Evolutionary conservation across 768 basidiomycete genomes (phyloP).

Genomic region (Myochromella boudieri): DNA sequence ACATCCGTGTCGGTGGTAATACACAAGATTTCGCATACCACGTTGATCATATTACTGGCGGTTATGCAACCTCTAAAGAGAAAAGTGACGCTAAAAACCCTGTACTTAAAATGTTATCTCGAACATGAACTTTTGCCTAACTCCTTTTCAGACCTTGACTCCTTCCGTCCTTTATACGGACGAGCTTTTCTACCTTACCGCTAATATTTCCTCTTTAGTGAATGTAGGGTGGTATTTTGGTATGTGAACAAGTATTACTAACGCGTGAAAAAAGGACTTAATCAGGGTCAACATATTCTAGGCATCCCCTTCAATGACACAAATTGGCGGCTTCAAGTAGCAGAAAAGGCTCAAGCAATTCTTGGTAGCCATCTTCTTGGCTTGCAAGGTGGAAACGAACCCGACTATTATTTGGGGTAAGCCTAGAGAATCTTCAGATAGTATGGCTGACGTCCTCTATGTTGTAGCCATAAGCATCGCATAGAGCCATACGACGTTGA

Average conservation of each 20-base stretch:
- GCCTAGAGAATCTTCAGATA: constrained; percentile 1
- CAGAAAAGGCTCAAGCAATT: constrained; percentile 56
- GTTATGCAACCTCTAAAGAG: constrained; percentile 45
- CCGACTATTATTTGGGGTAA: constrained; percentile 62
- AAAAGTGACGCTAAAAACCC: constrained; percentile 27
- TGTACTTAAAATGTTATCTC: constrained; percentile 18
- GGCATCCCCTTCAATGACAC: constrained; percentile 70
- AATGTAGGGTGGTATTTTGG: constrained; percentile 67
- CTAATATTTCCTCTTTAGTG: constrained; percentile 55
- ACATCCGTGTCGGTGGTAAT: constrained; percentile 65
- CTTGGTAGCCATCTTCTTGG: constrained; percentile 65
- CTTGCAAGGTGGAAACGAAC: constrained; percentile 74
- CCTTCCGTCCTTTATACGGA: constrained; percentile 63
- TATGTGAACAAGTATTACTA: constrained; percentile 23
- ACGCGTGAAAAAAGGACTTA: too few species aligned
- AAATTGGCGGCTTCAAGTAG: constrained; percentile 53
- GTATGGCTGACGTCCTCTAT: background rate
- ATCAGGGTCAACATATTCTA: too few species aligned
- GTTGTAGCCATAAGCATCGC: constrained; percentile 22
- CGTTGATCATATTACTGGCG: constrained; percentile 39
- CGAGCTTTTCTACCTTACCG: constrained; percentile 66
- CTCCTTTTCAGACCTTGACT: constrained; percentile 49
- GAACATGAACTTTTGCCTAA: background rate
- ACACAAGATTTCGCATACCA: constrained; percentile 55
- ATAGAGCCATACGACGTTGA: constrained; percentile 23